These are phyloP conservation scores for Tritrichomonas musculus DNA, from an alignment of 208 protist genomes.

Conservation along the genomic window DNA sequence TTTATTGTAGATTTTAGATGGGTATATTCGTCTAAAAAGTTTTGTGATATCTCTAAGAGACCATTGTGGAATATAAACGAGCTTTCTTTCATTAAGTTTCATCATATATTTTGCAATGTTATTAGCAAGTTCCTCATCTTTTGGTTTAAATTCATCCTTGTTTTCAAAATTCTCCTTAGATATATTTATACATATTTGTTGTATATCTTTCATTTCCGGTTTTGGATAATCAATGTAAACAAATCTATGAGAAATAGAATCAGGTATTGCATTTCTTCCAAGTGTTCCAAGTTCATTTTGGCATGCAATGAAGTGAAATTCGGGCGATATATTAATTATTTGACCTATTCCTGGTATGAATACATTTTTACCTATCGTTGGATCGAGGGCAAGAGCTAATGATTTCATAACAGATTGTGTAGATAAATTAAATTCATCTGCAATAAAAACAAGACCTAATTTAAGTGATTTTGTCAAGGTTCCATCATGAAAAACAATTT, in stretches of 20 bases:
- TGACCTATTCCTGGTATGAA: not conserved
- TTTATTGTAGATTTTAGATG: not conserved
- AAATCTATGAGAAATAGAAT: not conserved
- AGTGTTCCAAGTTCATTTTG: not conserved
- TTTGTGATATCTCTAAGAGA: not conserved
- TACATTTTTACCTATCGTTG: not conserved
- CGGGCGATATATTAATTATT: not conserved
- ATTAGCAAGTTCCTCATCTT: too few species aligned
- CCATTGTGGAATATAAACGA: not conserved
- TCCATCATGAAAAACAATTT: not conserved
- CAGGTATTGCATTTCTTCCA: not conserved
- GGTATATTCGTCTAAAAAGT: not conserved
- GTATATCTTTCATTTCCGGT: not conserved
- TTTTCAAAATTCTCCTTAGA: not conserved
- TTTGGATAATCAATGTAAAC: not conserved
- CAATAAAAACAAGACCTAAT: not conserved
- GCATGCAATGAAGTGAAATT: not conserved
- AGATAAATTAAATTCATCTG: not conserved
- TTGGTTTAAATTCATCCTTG: not conserved
- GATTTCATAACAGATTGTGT: not conserved
- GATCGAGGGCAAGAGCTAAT: not conserved
- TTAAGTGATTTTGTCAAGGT: not conserved
- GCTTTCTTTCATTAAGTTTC: not conserved
- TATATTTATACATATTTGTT: not conserved
- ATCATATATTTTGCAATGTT: not conserved